Evolutionary conservation across 2,329 filamentous ascomycete genomes (phyloP).

Genomic region (Cladosporium sp.): DNA sequence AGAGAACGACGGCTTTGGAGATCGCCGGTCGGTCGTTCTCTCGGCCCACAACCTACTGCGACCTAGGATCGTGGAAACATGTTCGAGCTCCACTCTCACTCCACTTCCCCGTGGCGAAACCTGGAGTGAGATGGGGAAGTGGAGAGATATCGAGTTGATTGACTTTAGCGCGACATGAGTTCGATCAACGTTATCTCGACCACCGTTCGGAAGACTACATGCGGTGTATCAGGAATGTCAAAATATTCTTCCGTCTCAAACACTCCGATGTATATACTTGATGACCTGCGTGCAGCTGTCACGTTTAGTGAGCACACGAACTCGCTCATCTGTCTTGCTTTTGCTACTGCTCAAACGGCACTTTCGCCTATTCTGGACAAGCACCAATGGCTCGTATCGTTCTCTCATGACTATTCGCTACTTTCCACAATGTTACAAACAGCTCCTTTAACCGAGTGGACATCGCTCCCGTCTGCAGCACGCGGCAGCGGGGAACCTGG

Average conservation of each 20-base stretch:
- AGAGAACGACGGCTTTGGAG: background rate
- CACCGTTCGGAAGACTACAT: background rate
- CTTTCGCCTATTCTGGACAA: background rate
- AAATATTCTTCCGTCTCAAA: no score
- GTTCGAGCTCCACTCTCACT: slow-evolving; percentile 1
- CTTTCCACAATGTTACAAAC: background rate
- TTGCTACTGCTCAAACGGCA: background rate
- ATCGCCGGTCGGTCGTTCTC: background rate
- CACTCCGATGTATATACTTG: background rate
- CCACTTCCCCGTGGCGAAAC: slow-evolving; percentile 10
- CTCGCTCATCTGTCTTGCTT: no score
- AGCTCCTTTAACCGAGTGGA: background rate
- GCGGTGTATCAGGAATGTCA: no score
- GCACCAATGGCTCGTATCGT: background rate
- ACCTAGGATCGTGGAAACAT: background rate
- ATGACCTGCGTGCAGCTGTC: background rate
- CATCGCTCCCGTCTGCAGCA: background rate
- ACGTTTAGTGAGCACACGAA: no score
- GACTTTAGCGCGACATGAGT: slow-evolving; percentile 4
- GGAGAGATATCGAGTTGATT: slow-evolving; percentile 2
- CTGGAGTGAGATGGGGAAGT: background rate
- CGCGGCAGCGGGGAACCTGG: background rate
- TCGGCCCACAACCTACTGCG: background rate
- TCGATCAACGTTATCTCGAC: background rate
- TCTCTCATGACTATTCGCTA: background rate